Conservation (phyloP, 768 basidiomycete genomes). For the Rhizopogon salebrosus region DNA sequence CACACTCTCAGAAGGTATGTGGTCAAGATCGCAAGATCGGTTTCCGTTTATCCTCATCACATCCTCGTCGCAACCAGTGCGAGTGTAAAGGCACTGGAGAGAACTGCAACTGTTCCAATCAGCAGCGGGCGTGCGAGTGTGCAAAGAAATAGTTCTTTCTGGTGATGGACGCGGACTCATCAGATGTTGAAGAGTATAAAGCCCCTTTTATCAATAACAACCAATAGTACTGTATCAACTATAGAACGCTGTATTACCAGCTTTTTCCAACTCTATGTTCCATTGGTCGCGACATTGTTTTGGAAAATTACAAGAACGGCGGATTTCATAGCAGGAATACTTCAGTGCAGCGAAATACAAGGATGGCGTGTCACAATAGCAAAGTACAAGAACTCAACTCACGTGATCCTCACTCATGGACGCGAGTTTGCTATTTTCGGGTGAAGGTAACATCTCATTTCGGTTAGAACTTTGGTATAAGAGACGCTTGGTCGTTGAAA, state of each 20-base stretch:
- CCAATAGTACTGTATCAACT: no score
- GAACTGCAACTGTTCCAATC: slow-evolving; percentile 13
- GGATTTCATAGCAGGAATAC: no score
- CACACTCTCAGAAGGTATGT: slow-evolving; percentile 18
- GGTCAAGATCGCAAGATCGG: neutral
- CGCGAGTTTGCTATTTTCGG: slow-evolving; percentile 7
- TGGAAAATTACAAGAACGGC: no score
- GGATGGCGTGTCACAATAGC: no score
- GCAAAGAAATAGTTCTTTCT: slow-evolving; percentile 9
- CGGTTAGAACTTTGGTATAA: slow-evolving; percentile 5
- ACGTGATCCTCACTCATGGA: slow-evolving; percentile 2
- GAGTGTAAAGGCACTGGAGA: slow-evolving; percentile 15
- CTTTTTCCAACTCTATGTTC: no score
- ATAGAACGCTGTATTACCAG: neutral
- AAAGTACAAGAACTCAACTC: slow-evolving; percentile 7
- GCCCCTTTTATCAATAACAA: neutral
- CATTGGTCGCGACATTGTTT: neutral
- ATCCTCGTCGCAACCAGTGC: slow-evolving; percentile 10
- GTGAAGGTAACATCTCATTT: slow-evolving; percentile 8
- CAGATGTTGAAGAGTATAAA: neutral
- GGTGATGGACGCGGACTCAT: neutral
- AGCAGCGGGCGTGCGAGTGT: slow-evolving; percentile 12
- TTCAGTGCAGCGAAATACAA: no score
- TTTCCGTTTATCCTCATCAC: no score
- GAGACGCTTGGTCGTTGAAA: neutral